phyloP scores from a whole-genome alignment of 352 stramenopile species.

The Lagenidium sp. region DNA sequence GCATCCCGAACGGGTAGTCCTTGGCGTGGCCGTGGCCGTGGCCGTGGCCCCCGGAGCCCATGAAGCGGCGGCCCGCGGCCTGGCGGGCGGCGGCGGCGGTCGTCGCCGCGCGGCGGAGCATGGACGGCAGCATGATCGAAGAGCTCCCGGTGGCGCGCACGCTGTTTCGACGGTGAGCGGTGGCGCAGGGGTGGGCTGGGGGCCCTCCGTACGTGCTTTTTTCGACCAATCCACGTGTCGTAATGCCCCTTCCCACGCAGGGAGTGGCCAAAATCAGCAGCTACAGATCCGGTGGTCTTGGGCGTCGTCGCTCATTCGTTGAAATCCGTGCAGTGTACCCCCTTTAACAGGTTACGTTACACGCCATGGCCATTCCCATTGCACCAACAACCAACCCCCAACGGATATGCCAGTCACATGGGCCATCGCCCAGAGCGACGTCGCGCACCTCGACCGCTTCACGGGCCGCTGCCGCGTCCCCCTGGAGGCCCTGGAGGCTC shows the following conservation, averaged over 20 bases:
- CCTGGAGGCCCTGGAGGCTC: constrained; percentile 14
- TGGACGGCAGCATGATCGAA: constrained; percentile 31
- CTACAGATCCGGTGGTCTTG: constrained; percentile 2
- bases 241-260: too few relatives aligned
- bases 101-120: constrained; percentile 37
- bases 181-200: too few relatives aligned
- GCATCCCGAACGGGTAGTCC: constrained; percentile 78
- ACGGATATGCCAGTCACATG: constrained; percentile 7
- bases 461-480: constrained; percentile 48
- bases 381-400: too few relatives aligned
- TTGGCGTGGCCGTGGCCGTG: constrained; percentile 36
- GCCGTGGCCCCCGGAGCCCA: constrained; percentile 37
- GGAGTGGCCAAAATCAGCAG: too few relatives aligned
- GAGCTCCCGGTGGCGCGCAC: background rate
- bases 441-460: constrained; percentile 28
- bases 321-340: too few relatives aligned
- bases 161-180: too few relatives aligned
- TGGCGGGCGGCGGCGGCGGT: constrained; percentile 7
- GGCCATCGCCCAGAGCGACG: constrained; percentile 12
- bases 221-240: too few relatives aligned
- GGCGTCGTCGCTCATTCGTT: constrained; percentile 5
- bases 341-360: too few relatives aligned
- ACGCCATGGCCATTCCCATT: too few relatives aligned
- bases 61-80: constrained; percentile 29
- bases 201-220: too few relatives aligned